phyloP scores from a whole-genome alignment of 148 eudicot species.

The Amaranthus palmeri region DNA sequence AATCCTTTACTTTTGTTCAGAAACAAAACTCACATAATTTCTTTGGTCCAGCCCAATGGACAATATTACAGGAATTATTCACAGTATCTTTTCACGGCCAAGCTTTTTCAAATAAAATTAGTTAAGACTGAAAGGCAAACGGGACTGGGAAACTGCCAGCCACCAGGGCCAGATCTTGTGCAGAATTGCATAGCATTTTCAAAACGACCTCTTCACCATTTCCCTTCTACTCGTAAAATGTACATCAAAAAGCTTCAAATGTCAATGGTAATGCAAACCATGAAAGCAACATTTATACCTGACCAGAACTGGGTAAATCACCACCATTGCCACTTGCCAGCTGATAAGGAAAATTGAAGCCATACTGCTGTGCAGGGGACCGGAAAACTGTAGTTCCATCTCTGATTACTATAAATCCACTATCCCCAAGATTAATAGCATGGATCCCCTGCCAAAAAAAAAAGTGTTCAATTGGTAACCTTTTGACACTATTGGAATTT shows the following conservation, averaged over 20 bases:
- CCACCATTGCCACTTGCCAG: constrained; percentile 44
- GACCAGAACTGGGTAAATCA: constrained; percentile 85
- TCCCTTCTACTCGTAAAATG: background rate
- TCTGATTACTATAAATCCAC: constrained; percentile 78
- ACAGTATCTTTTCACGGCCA: too few relatives aligned
- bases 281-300: constrained; percentile 36
- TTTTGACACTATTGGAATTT: background rate
- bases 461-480: background rate
- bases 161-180: background rate
- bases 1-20: too few relatives aligned
- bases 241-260: background rate
- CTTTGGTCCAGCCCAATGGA: too few relatives aligned
- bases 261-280: background rate
- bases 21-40: too few relatives aligned
- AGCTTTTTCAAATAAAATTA: too few relatives aligned
- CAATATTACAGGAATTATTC: too few relatives aligned
- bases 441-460: constrained; percentile 52
- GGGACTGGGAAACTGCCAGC: background rate
- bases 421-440: constrained; percentile 95
- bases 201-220: background rate
- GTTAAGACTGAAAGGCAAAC: background rate
- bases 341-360: constrained; percentile 88
- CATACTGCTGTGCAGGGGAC: constrained; percentile 79
- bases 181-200: background rate
- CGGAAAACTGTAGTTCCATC: constrained; percentile 67